Evolutionary conservation across 345 rosid genomes (phyloP), one percentile per base, ranked within the genome.

Genomic region (Ceriops tagal): DNA sequence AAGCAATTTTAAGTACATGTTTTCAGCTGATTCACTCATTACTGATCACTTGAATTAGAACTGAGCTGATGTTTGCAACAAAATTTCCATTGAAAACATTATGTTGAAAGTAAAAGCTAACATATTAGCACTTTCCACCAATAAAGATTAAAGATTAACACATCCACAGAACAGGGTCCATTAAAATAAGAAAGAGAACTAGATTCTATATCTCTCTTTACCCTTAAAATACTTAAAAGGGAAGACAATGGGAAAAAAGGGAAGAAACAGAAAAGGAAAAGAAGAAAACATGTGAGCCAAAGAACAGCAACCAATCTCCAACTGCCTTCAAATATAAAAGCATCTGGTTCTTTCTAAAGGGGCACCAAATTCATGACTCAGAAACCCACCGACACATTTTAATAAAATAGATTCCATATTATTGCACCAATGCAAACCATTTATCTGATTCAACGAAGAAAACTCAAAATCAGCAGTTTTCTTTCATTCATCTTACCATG

Each of bases 221-320:
- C 24, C 58, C 68, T 63, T 66, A 77, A 53, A 72, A 57, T 70
- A 72, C 77, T 56, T 56, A 16, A 62, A 66, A 55, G 46, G 51
- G 60, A 82, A 85, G 80, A 64, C 39, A 77, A 67, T 27, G 15
- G n/a, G 18, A 20, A 63, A 72, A 72, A 63, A 20, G 75, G 16
- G 35, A 78, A 71, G 53, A 55, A 3, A 32, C 62, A n/a, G 43
- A 39, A 34, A 64, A 71, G 62, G n/a, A 13, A 62, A 61, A 61
- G 55, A 58, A 64, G 71, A 27, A 32, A 61, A 35, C 68, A 56
- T 67, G 79, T 76, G 82, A 87, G 75, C 64, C 72, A 76, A 71
- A 78, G 67, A 69, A 80, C 71, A 75, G 52, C 66, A n/a, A 67
- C 73, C 73, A 32, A 28, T 55, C 58, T 60, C 53, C 53, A 68